Conservation (phyloP, 768 basidiomycete species). For the Astraeus odoratus region DNA sequence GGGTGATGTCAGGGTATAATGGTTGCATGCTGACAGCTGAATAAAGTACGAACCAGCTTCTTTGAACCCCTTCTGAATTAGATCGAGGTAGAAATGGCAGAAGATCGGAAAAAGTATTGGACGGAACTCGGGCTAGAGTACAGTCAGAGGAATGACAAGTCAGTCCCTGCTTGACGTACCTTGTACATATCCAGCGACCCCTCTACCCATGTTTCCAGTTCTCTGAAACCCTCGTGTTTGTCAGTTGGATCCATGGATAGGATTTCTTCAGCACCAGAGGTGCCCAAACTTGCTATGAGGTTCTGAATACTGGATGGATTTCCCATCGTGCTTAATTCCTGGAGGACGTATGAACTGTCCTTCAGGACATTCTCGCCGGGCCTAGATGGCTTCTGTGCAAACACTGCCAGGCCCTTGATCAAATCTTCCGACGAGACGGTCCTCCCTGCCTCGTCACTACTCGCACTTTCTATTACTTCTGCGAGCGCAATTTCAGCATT, state of each 20-base stretch:
- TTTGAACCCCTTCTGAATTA: conserved; percentile 85
- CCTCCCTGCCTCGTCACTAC: conserved; percentile 31
- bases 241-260: conserved; percentile 77
- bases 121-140: conserved; percentile 76
- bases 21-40: neutral
- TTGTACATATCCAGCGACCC: conserved; percentile 89
- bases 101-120: conserved; percentile 95
- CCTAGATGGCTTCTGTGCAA: conserved; percentile 58
- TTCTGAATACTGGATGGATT: conserved; percentile 69
- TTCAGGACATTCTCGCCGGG: conserved; percentile 68
- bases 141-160: conserved; percentile 10
- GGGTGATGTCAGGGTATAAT: conserved; percentile 9
- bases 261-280: conserved; percentile 76
- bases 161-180: conserved; percentile 35
- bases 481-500: conserved; percentile 36
- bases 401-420: conserved; percentile 55
- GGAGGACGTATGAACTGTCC: conserved; percentile 56
- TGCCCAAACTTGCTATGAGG: conserved; percentile 69
- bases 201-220: conserved; percentile 84
- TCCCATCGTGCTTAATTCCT: conserved; percentile 62
- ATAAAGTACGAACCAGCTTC: conserved; percentile 63
- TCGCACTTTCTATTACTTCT: conserved; percentile 30
- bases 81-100: conserved; percentile 93
- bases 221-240: conserved; percentile 78
- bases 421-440: conserved; percentile 43